Conservation (phyloP, 441 rosid genomes). For the Aleurites moluccanus region DNA sequence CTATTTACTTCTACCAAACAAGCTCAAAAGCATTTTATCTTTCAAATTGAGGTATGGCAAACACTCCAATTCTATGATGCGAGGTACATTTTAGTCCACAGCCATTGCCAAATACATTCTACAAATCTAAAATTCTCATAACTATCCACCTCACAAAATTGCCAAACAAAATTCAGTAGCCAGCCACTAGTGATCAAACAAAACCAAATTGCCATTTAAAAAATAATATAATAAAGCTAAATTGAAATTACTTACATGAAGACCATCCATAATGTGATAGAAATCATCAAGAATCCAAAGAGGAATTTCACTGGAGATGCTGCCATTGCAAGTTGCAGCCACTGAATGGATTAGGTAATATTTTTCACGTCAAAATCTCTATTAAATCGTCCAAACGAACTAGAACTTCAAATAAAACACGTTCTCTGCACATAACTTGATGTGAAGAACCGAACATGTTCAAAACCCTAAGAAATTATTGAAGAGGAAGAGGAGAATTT, state of each 20-base stretch:
- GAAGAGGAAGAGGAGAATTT: conserved; percentile 19
- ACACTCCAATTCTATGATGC: not conserved
- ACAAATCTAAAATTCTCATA: not conserved
- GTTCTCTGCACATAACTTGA: conserved; percentile 41
- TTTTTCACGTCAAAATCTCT: conserved; percentile 20
- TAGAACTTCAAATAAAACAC: conserved; percentile 24
- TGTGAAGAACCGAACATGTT: conserved; percentile 20
- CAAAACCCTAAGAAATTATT: conserved; percentile 22
- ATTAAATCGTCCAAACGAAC: conserved; percentile 30
- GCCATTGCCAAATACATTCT: not conserved
- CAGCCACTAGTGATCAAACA: conserved; percentile 12
- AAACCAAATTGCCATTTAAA: not conserved
- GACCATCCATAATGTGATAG: conserved; percentile 80
- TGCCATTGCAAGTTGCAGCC: conserved; percentile 44
- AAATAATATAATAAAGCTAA: not conserved
- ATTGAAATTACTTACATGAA: conserved; percentile 67
- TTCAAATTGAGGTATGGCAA: not conserved
- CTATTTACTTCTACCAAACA: not conserved
- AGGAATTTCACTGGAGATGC: conserved; percentile 94
- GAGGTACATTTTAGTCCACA: conserved; percentile 8
- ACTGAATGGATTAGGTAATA: not conserved
- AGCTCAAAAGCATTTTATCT: not conserved
- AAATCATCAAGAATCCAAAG: conserved; percentile 76
- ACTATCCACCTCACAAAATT: not conserved
- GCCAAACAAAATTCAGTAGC: not conserved